Conservation (phyloP, 148 eudicot species). For the Chenopodium berlandieri region DNA sequence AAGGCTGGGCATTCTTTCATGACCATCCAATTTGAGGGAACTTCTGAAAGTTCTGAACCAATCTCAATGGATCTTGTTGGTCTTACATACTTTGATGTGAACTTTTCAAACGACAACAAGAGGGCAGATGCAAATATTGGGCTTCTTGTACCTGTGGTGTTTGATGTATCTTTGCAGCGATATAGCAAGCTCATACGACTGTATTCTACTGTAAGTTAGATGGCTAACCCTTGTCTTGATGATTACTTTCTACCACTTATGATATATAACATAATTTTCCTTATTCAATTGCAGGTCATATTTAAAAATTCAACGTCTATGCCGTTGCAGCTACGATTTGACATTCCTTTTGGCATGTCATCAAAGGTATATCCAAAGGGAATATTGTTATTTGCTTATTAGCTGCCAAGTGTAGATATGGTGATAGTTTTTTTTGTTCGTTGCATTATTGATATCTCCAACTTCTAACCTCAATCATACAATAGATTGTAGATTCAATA, state of each 20-base stretch:
- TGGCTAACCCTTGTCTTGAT: slow-evolving; percentile 4
- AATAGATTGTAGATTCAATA: slow-evolving; percentile 84
- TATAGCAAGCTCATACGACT: slow-evolving; percentile 79
- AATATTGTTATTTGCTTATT: not conserved
- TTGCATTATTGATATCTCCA: not conserved
- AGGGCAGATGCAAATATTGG: slow-evolving; percentile 43
- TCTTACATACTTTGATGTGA: slow-evolving; percentile 75
- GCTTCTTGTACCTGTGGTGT: slow-evolving; percentile 79
- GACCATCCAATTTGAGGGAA: slow-evolving; percentile 77
- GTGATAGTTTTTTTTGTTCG: not conserved
- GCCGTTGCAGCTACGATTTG: slow-evolving; percentile 86
- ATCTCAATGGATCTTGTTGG: slow-evolving; percentile 98
- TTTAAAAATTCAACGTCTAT: slow-evolving; percentile 71
- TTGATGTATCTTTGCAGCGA: slow-evolving; percentile 85
- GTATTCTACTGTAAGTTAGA: slow-evolving; percentile 80
- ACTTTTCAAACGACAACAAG: slow-evolving; percentile 64
- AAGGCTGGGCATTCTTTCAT: slow-evolving; percentile 70
- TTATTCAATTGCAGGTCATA: slow-evolving; percentile 62
- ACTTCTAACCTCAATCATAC: slow-evolving; percentile 14
- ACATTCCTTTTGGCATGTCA: slow-evolving; percentile 89
- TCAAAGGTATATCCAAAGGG: slow-evolving; percentile 63
- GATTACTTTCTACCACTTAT: not conserved
- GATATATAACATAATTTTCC: not conserved
- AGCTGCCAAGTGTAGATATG: not conserved
- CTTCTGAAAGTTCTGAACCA: slow-evolving; percentile 65